Evolutionary conservation across 495 filamentous ascomycete species (phyloP), one percentile per base, ranked within the genome.

Genomic region (Polyplosphaeria fusca): DNA sequence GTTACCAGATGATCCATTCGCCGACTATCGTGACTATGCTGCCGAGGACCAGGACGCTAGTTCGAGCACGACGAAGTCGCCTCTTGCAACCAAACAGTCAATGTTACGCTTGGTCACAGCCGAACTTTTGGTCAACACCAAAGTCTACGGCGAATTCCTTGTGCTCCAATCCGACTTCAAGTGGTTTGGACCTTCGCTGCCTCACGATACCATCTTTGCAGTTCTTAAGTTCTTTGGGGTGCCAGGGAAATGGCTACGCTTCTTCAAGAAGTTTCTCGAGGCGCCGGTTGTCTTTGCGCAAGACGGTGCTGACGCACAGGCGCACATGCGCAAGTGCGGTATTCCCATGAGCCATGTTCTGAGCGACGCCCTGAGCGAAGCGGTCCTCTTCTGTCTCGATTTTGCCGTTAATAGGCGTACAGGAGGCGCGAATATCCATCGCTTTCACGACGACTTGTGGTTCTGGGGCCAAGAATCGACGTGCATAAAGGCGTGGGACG

Each of bases 361-460:
- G 19, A 68, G 62, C 28, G 65, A 70, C 40, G 52, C 54, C 9
- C 44, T 70, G 13, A 45, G 58, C 27, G 67, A 70, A 39, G 58
- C 60, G 5, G 41, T 66, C 12, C 52, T 70, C 4, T 70, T 68
- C 53, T 68, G 62, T 32, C 56, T 68, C 4, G 67, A 70, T 37
- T 70, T 63, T 55, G 54, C 63, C 0, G 54, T 70, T 42, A 70
- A 70, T 37, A 53, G 64, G 47, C 39, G 43, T n/a, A 70, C 67
- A 4, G 22, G 59, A 5, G 67, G 67, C 12, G 55, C 54, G 18
- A 63, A 60, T 37, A 35, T 70, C 22, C 57, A 66, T 27, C 52
- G 67, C 19, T 52, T 70, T 20, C 66, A 68, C 42, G 67, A 69
- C 32, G 67, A 70, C 39, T 30, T 70, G n/a, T 70, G 67, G 67